Percentiles rank a stretch among this genome's conserved stretches.
Evolutionary conservation across 495 filamentous ascomycete genomes (phyloP).

Genomic region (Clavariopsis aquatica): DNA sequence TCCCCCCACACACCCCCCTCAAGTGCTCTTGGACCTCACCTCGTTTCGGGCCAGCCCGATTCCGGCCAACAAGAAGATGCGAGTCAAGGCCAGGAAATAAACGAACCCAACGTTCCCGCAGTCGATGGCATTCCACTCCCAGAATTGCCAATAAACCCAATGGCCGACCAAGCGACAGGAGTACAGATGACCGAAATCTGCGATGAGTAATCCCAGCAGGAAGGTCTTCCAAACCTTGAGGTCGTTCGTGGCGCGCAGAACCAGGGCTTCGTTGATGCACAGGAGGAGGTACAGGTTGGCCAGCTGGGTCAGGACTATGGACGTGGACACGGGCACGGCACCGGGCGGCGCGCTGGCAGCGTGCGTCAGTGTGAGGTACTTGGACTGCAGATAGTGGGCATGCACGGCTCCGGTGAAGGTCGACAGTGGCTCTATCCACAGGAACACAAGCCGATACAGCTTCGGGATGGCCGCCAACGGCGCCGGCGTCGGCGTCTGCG

Average conservation of each 20-base stretch:
- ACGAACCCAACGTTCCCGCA: conserved; percentile 66
- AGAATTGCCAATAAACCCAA: conserved; percentile 58
- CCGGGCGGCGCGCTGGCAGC: conserved; percentile 47
- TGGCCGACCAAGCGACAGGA: conserved; percentile 54
- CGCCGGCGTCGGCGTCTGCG: not conserved
- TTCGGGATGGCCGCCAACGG: conserved; percentile 28
- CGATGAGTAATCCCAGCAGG: conserved; percentile 61
- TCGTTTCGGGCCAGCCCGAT: conserved; percentile 47
- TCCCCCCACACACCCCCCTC: not conserved
- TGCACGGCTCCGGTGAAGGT: conserved; percentile 67
- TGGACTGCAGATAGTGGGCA: conserved; percentile 57
- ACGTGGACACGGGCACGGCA: conserved; percentile 47
- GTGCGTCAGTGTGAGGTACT: conserved; percentile 63
- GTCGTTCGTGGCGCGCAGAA: conserved; percentile 63
- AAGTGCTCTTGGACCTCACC: conserved; percentile 15
- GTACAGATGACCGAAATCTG: conserved; percentile 69
- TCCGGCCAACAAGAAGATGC: conserved; percentile 57
- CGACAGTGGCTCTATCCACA: conserved; percentile 64
- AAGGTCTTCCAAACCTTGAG: conserved; percentile 64
- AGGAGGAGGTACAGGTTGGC: conserved; percentile 68
- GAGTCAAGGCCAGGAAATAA: conserved; percentile 57
- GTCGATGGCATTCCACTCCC: conserved; percentile 64
- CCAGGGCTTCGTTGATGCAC: conserved; percentile 67
- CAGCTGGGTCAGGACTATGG: conserved; percentile 62
- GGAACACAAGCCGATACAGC: conserved; percentile 63